Evolutionary conservation across 2,329 filamentous ascomycete species (phyloP).

Genomic region (Pseudocercospora fijiensis): DNA sequence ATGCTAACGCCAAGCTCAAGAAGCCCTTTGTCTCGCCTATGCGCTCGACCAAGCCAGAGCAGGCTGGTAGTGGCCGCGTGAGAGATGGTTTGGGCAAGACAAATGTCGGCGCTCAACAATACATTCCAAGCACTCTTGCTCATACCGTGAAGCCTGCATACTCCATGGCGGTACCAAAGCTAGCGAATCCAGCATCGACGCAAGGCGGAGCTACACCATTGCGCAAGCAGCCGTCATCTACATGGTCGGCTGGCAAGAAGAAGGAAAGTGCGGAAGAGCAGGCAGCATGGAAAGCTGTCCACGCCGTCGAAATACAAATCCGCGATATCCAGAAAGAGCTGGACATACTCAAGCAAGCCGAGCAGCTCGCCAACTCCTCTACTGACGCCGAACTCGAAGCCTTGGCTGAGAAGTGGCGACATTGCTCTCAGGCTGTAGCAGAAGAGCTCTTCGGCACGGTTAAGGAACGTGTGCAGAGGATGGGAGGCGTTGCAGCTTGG

Average conservation of each 20-base stretch:
- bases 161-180: neutral
- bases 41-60: slow-evolving; percentile 45
- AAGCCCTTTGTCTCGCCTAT: slow-evolving; percentile 74
- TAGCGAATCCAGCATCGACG: neutral
- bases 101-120: slow-evolving; percentile 20
- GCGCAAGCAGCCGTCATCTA: slow-evolving; percentile 41
- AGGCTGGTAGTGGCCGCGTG: slow-evolving; percentile 16
- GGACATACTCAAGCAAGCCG: slow-evolving; percentile 54
- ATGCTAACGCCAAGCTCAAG: slow-evolving; percentile 58
- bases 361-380: slow-evolving; percentile 48
- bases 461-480: slow-evolving; percentile 59
- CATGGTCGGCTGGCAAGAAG: slow-evolving; percentile 23
- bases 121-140: slow-evolving; percentile 35
- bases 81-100: slow-evolving; percentile 20
- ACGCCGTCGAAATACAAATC: slow-evolving; percentile 37
- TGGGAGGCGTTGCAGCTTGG: slow-evolving; percentile 61
- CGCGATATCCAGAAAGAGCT: slow-evolving; percentile 48
- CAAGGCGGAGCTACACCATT: slow-evolving; percentile 28
- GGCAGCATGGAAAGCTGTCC: slow-evolving; percentile 29
- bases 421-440: slow-evolving; percentile 60
- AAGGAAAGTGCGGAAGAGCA: slow-evolving; percentile 29
- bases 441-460: slow-evolving; percentile 66
- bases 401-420: slow-evolving; percentile 61
- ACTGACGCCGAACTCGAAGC: slow-evolving; percentile 57
- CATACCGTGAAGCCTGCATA: slow-evolving; percentile 28